Base-by-base conservation (phyloP, 495 filamentous ascomycete species). In the Penicillium macrosclerotiorum region DNA sequence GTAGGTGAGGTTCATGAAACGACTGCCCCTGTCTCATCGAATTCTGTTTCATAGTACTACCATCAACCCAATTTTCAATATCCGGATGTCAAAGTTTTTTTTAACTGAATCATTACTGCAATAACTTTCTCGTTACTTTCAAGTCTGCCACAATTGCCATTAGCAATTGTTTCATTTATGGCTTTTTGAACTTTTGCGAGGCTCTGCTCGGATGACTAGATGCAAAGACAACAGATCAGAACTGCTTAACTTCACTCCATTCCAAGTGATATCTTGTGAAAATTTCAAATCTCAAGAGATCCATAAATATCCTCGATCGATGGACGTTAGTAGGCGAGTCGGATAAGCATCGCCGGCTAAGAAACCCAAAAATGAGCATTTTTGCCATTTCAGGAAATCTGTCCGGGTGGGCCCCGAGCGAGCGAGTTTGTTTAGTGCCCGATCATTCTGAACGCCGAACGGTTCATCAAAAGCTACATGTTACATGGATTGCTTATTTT, bases 401-500 rank as follows among this genome's bases (percentile, higher is more conserved):
- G 31, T 9, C 30, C 31, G 22, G 42, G 36, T 37, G 42, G 47
- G 23, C 29, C 42, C 37, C 6, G 7, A 23, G 37, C 42, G 46
- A 38, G 29, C n/a, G n/a, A n/a, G 36, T 34, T 34, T 19, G 26
- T 27, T 38, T 23, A 30, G 37, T 6, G 33, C 17, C 32, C 42
- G 36, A 45, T 14, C 14, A 45, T 45, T 30, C 42, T 42, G 49
- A 46, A 46, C 49, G 18, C 37, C 42, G 49, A 52, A 52, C 49
- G 23, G 49, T 52, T 52, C 49, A 24, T 52, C 23, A 23, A 24
- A 31, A 36, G 23, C 17, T 18, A 29, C 8, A 24, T 45, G 45
- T 24, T 19, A 5, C 30, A 9, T 22, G 31, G 11, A 45, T 18
- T 36, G 37, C 49, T 52, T 52, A 40, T 52, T 52, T 52, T 52